phyloP scores from a whole-genome alignment of 2,329 filamentous ascomycete species.

The Rugonectria rugulosa region DNA sequence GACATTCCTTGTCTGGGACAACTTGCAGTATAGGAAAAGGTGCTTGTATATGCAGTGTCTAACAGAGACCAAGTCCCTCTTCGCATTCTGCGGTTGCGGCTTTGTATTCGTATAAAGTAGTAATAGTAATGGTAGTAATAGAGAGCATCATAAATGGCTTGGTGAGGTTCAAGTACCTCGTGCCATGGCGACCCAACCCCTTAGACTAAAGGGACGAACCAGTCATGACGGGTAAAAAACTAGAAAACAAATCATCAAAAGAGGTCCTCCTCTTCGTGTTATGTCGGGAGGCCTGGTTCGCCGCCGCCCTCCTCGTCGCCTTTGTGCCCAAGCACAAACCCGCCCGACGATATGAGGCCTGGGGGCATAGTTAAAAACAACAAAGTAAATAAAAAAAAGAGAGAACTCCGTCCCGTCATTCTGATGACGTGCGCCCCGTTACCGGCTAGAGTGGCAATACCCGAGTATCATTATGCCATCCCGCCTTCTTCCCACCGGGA shows the following conservation, averaged over 20 bases:
- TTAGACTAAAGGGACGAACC: neutral
- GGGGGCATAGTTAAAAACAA: constrained; percentile 3
- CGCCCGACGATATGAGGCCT: neutral
- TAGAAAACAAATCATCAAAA: constrained; percentile 7
- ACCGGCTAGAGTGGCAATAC: too few species aligned
- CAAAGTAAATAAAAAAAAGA: constrained; percentile 12
- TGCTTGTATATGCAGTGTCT: neutral
- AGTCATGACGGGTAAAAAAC: neutral
- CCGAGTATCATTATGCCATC: too few species aligned
- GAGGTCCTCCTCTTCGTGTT: constrained; percentile 9
- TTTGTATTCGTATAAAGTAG: constrained; percentile 9
- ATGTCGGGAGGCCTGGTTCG: constrained; percentile 9
- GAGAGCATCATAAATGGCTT: constrained; percentile 6
- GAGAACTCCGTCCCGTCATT: too few species aligned
- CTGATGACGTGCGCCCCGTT: too few species aligned
- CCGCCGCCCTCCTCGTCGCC: constrained; percentile 9
- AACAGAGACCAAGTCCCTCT: constrained; percentile 12
- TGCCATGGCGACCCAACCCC: neutral
- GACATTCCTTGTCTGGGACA: too few species aligned
- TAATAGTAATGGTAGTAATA: constrained; percentile 1
- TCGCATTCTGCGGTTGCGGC: constrained; percentile 4
- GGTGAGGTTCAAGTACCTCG: neutral
- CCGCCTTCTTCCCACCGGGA: too few species aligned
- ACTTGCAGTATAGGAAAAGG: neutral
- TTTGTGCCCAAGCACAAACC: neutral